phyloP scores from a whole-genome alignment of 2,329 filamentous ascomycete genomes.

The Amylocarpus encephaloides region DNA sequence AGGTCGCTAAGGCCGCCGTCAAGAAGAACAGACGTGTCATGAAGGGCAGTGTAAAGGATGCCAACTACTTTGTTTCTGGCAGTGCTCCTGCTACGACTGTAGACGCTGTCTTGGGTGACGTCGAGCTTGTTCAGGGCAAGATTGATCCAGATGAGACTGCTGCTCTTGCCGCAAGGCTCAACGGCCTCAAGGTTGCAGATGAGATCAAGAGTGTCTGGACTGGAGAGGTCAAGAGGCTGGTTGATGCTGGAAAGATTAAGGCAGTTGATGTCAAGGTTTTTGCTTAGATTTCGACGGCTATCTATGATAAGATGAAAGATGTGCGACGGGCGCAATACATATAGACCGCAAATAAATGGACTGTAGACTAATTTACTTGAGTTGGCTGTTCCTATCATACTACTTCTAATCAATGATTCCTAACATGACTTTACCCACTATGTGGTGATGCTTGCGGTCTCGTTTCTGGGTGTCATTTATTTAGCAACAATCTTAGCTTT shows the following conservation, averaged over 20 bases:
- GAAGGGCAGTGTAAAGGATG: conserved; percentile 89
- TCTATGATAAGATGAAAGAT: background rate
- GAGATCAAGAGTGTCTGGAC: conserved; percentile 83
- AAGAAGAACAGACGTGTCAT: conserved; percentile 99
- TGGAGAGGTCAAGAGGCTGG: conserved; percentile 70
- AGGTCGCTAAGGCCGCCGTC: conserved; percentile 95
- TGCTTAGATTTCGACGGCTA: conserved; percentile 16
- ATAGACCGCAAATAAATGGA: background rate
- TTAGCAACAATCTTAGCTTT: too few species aligned
- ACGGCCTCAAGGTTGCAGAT: conserved; percentile 67
- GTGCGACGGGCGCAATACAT: background rate
- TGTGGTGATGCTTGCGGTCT: too few species aligned
- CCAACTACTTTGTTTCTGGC: conserved; percentile 83
- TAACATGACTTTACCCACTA: too few species aligned
- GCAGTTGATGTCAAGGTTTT: conserved; percentile 71
- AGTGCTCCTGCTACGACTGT: conserved; percentile 71
- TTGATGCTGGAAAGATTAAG: conserved; percentile 79
- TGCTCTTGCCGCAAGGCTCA: conserved; percentile 71
- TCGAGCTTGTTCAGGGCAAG: conserved; percentile 81
- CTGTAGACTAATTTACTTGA: background rate
- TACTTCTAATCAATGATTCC: too few species aligned
- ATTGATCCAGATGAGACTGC: conserved; percentile 89
- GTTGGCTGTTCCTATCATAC: too few species aligned
- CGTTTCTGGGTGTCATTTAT: too few species aligned
- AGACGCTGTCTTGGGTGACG: conserved; percentile 75